Conservation (phyloP, 345 rosid species). For the Ricinus communis region DNA sequence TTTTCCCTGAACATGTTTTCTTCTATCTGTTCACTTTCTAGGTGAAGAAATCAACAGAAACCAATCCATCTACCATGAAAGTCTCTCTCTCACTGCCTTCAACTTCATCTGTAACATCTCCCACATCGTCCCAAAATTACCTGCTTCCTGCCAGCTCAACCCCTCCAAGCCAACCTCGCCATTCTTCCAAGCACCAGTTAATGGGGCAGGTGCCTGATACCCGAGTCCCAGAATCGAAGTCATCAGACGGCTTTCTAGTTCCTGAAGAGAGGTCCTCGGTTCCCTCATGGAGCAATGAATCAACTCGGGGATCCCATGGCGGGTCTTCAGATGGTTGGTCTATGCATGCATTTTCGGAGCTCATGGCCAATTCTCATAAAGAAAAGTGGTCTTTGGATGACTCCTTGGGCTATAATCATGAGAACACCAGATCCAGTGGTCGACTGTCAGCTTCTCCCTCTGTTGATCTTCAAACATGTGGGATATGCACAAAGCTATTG, state of each 20-base stretch:
- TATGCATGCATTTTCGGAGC: slow-evolving; percentile 77
- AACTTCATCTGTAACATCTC: slow-evolving; percentile 58
- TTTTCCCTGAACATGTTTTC: slow-evolving; percentile 12
- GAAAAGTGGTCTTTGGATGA: slow-evolving; percentile 67
- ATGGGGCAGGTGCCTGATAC: slow-evolving; percentile 45
- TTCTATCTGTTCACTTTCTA: slow-evolving; percentile 22
- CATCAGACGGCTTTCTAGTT: slow-evolving; percentile 40
- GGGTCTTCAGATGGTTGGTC: slow-evolving; percentile 89
- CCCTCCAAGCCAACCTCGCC: slow-evolving; percentile 38
- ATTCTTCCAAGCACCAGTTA: slow-evolving; percentile 37
- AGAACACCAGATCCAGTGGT: slow-evolving; percentile 46
- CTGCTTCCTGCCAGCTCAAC: slow-evolving; percentile 45
- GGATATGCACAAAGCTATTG: slow-evolving; percentile 80
- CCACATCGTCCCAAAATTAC: slow-evolving; percentile 52
- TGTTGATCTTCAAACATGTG: slow-evolving; percentile 66
- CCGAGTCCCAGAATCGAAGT: slow-evolving; percentile 37
- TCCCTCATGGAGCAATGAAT: slow-evolving; percentile 62
- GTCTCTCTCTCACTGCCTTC: slow-evolving; percentile 65
- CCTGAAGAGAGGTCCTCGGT: slow-evolving; percentile 43
- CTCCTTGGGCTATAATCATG: slow-evolving; percentile 45
- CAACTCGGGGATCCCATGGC: slow-evolving; percentile 48
- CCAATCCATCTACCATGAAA: slow-evolving; percentile 53
- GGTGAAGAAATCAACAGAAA: slow-evolving; percentile 54
- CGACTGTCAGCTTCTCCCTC: slow-evolving; percentile 43
- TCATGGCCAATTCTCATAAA: slow-evolving; percentile 59